These are phyloP conservation scores for Phalaenopsis equestris DNA, from an alignment of 106 monocot species.

Conservation along the genomic window DNA sequence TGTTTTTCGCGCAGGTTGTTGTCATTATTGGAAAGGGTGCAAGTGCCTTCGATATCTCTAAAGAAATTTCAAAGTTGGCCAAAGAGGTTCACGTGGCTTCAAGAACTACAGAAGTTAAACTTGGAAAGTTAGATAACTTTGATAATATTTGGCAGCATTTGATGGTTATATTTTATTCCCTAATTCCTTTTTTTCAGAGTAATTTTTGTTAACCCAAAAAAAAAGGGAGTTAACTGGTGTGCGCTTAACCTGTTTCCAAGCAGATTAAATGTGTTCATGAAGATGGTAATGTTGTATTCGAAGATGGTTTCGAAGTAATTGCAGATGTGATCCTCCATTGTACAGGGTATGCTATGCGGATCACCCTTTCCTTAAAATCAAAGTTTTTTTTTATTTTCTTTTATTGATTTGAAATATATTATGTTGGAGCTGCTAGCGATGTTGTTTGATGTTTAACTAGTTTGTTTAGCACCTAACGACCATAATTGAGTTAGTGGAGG, in stretches of 20 bases:
- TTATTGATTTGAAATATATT: background rate
- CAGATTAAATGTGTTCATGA: constrained; percentile 29
- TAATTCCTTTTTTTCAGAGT: too few species aligned
- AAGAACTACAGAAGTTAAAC: constrained; percentile 12
- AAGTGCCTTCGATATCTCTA: constrained; percentile 34
- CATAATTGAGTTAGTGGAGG: too few species aligned
- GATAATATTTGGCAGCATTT: constrained; percentile 31
- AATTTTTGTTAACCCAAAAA: too few species aligned
- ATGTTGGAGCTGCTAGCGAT: background rate
- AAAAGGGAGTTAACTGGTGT: too few species aligned
- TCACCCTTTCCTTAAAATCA: background rate
- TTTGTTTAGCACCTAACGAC: too few species aligned
- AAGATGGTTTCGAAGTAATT: constrained; percentile 23
- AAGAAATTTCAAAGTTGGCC: constrained; percentile 31
- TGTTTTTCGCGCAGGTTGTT: constrained; percentile 20
- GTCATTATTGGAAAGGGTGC: constrained; percentile 32
- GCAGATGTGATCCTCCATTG: constrained; percentile 38
- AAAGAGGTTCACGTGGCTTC: constrained; percentile 47
- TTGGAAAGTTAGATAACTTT: constrained; percentile 21
- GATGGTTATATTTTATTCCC: constrained; percentile 11
- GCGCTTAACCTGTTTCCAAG: background rate
- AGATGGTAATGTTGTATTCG: constrained; percentile 27
- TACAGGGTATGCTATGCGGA: constrained; percentile 21
- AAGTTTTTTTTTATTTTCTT: background rate
- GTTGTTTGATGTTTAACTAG: background rate